Conservation (phyloP, 73 alveolate genomes). For the Paramecium sexaurelia region DNA sequence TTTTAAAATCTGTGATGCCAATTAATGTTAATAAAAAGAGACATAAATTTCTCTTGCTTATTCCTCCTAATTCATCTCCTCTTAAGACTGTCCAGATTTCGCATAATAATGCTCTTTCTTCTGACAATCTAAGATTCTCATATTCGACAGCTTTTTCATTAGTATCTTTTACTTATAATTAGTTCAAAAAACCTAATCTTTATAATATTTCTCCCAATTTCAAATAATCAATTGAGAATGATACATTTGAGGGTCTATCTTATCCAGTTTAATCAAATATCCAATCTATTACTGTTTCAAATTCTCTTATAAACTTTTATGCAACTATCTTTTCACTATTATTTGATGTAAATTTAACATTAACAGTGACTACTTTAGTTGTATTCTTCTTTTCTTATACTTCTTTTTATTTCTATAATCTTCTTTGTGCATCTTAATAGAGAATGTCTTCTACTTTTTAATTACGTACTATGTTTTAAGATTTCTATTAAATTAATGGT, state of each 20-base stretch:
- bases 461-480: constrained; percentile 55
- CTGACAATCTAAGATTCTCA: constrained; percentile 20
- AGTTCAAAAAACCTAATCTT: constrained; percentile 50
- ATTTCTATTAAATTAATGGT: constrained; percentile 60
- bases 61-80: constrained; percentile 72
- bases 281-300: constrained; percentile 63
- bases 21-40: constrained; percentile 48
- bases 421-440: constrained; percentile 56
- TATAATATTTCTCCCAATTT: constrained; percentile 67
- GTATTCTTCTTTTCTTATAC: constrained; percentile 2
- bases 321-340: constrained; percentile 64
- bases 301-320: constrained; percentile 60
- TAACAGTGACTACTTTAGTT: constrained; percentile 42
- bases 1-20: constrained; percentile 61
- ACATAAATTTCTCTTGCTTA: constrained; percentile 63
- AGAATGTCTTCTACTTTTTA: constrained; percentile 61
- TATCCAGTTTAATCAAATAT: constrained; percentile 60
- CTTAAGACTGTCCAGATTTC: constrained; percentile 64
- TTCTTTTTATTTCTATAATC: constrained; percentile 43
- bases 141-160: constrained; percentile 52
- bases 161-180: constrained; percentile 10
- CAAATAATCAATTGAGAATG: constrained; percentile 59
- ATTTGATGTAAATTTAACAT: constrained; percentile 59
- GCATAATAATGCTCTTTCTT: constrained; percentile 63
- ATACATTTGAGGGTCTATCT: constrained; percentile 48